Base-by-base conservation (phyloP, 75 land plant genomes). In the Picea glauca region DNA sequence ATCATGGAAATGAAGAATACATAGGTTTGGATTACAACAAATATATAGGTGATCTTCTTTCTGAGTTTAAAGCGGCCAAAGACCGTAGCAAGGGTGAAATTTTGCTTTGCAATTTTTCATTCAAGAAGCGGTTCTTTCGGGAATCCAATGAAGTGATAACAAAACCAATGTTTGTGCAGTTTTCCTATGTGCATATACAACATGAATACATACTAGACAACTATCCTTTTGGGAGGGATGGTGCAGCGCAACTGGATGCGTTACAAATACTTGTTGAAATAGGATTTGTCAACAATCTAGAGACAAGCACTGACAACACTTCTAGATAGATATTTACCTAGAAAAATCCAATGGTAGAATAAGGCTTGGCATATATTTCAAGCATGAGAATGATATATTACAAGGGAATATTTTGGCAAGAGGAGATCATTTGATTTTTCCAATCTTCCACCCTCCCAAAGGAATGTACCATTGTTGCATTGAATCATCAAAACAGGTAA, bases 21-120 rank as follows among this genome's bases (percentile, higher is more conserved):
- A 58, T 82, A 21, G 57, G 64, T 17, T 76, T 82, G 31, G 82
- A 82, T 80, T 77, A 79, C 50, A 82, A 79, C 23, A 79, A 80
- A 50, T 79, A 82, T 73, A 58, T 82, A 56, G 84, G 84, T 17
- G 84, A 82, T 43, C 31, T 82, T 43, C 40, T 79, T 67, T 82
- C 82, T 26, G 84, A 79, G 32, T 73, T 82, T 38, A 79, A 73
- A 13, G 68, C 76, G 26, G 61, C 73, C 33, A 78, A 82, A 40
- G 82, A 97, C 60, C 92, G 96, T 17, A 93, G 87, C 79, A 97
- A 94, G 79, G 99, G 98, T 43, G 99, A 97, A 82, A 70, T 14
- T 0, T 46, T 72, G 17, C 82, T 79, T 58, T 79, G 61, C 50
- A 82, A 82, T 76, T 54, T 82, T 15, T 26, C 80, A 20, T 82